A percentile compares a stretch with the other conserved stretches of the same genome.
These are phyloP conservation scores for Coniferiporia weirii DNA, from an alignment of 1,284 basidiomycete species.

Conservation along the genomic window DNA sequence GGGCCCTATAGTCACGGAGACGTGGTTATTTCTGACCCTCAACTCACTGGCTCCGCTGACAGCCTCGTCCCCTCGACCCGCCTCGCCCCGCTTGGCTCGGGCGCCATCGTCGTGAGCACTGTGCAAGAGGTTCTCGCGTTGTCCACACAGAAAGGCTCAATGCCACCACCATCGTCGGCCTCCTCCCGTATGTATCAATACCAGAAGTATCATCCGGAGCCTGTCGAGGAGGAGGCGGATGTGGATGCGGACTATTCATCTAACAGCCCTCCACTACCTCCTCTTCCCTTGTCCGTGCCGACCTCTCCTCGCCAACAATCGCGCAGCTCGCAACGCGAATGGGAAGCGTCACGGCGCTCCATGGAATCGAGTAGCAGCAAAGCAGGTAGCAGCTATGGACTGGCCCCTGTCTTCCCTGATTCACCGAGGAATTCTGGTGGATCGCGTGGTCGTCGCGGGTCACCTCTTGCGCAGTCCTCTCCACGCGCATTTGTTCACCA, in stretches of 20 bases:
- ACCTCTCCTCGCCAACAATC: neutral
- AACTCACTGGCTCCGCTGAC: slow-evolving; percentile 33
- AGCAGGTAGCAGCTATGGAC: neutral
- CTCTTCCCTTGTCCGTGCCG: slow-evolving; percentile 21
- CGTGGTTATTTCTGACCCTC: slow-evolving; percentile 57
- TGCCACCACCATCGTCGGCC: slow-evolving; percentile 10
- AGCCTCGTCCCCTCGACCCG: slow-evolving; percentile 12
- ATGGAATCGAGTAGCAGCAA: slow-evolving; percentile 6
- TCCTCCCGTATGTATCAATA: slow-evolving; percentile 24
- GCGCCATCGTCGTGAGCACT: slow-evolving; percentile 67
- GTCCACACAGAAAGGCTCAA: slow-evolving; percentile 19
- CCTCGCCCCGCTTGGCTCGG: slow-evolving; percentile 51
- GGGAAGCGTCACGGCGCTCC: slow-evolving; percentile 4
- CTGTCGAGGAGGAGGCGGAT: slow-evolving; percentile 25
- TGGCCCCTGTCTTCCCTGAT: neutral
- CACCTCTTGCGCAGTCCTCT: slow-evolving; percentile 3
- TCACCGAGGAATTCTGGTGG: neutral
- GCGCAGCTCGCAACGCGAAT: neutral
- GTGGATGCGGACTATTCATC: slow-evolving; percentile 29
- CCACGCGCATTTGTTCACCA: neutral
- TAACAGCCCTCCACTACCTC: slow-evolving; percentile 51
- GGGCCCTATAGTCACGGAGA: slow-evolving; percentile 34
- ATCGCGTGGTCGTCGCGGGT: slow-evolving; percentile 1
- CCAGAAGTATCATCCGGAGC: slow-evolving; percentile 23
- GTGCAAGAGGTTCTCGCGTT: slow-evolving; percentile 60